A percentile compares a stretch with the other conserved stretches of the same genome.
phyloP scores from a whole-genome alignment of 257 asterid genomes.

The Solanum stenotomum region DNA sequence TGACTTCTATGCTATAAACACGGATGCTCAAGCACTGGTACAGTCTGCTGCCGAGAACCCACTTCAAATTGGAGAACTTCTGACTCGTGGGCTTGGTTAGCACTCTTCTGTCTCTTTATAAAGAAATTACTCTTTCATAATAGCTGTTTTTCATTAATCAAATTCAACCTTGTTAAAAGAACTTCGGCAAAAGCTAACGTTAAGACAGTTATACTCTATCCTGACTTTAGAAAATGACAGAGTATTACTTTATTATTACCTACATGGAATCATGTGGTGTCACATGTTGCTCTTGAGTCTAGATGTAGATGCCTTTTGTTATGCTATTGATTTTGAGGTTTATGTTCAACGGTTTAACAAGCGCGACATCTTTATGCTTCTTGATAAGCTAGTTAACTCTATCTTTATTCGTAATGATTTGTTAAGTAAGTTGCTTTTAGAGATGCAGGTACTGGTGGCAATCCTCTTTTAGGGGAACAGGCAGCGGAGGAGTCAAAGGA shows the following conservation, averaged over 20 bases:
- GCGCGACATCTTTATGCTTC: not conserved
- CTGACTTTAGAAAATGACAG: not conserved
- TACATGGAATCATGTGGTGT: not conserved
- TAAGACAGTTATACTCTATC: not conserved
- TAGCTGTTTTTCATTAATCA: not conserved
- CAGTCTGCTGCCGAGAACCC: slow-evolving; percentile 88
- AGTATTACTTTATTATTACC: not conserved
- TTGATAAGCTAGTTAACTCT: not conserved
- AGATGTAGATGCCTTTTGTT: not conserved
- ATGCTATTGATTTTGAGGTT: not conserved
- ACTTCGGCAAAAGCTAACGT: not conserved
- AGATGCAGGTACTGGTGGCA: slow-evolving; percentile 88
- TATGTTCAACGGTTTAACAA: not conserved
- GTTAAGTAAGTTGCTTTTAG: not conserved
- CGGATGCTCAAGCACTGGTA: slow-evolving; percentile 89
- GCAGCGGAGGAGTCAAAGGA: slow-evolving; percentile 99
- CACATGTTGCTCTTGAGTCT: not conserved
- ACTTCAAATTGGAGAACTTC: slow-evolving; percentile 93
- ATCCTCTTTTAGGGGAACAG: slow-evolving; percentile 91
- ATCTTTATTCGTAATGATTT: not conserved
- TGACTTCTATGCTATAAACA: slow-evolving; percentile 90
- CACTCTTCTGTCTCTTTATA: slow-evolving; percentile 16
- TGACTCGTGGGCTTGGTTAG: slow-evolving; percentile 98
- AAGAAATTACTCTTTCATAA: not conserved
- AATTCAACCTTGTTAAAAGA: not conserved